Evolutionary conservation across 179 eudicot genomes (phyloP).

Genomic region (Drosera spatulata): DNA sequence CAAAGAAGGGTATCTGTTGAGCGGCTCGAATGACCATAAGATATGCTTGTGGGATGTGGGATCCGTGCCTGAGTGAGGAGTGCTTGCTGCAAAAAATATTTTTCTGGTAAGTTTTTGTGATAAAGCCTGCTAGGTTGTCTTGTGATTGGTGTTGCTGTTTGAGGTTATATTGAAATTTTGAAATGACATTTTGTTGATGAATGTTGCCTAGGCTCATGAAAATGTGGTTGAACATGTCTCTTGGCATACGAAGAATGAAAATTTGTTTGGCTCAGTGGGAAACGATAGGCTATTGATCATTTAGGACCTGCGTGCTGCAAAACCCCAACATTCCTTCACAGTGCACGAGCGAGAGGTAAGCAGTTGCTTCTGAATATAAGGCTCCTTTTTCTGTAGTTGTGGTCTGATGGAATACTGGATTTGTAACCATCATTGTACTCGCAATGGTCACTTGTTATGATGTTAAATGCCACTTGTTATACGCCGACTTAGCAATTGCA

Average conservation of each 20-base stretch:
- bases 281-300: constrained; percentile 77
- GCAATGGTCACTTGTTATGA: too few species aligned
- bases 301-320: constrained; percentile 83
- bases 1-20: constrained; percentile 72
- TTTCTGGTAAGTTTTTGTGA: constrained; percentile 37
- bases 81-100: constrained; percentile 53
- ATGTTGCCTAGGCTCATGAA: constrained; percentile 50
- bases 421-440: too few species aligned
- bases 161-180: not conserved
- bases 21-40: constrained; percentile 85
- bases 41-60: constrained; percentile 92
- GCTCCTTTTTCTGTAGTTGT: not conserved
- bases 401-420: too few species aligned
- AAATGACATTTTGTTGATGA: not conserved
- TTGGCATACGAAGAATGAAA: constrained; percentile 74
- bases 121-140: not conserved
- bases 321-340: constrained; percentile 55
- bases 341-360: constrained; percentile 87
- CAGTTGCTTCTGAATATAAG: not conserved
- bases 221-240: constrained; percentile 74
- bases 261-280: constrained; percentile 80
- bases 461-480: too few species aligned
- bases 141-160: not conserved
- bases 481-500: too few species aligned
- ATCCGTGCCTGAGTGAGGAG: constrained; percentile 45